Base-by-base conservation (phyloP, 2,329 filamentous ascomycete genomes). In the Calonectria honghensis region DNA sequence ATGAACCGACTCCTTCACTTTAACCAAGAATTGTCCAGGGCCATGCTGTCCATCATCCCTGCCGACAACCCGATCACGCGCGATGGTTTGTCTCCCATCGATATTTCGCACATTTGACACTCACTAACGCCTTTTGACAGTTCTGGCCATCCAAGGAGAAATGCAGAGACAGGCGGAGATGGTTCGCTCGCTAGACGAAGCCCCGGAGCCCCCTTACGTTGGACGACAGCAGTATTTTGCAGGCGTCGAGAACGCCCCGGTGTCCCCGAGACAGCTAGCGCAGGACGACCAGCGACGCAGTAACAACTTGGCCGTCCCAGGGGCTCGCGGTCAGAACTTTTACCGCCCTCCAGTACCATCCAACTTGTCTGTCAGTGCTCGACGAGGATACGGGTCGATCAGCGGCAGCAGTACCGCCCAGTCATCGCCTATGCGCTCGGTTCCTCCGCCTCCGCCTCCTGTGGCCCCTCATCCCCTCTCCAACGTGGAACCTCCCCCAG, bases 341-440 rank as follows among this genome's bases (percentile, higher is more conserved):
- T 94, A 96, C 83, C 92, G 95, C 35, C 93, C 95, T 45, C 92
- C 94, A 16, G 91, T 97, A 16, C 94, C 95, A 50, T 93, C 95
- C n/a, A 95, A 96, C 83, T 89, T 98, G 71, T 93, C 95, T 18
- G 91, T 93, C 72, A 94, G 93, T 77, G 93, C 95, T 20, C 89
- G 91, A 39, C 93, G 96, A 74, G 93, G 95, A 39, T 98, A 96
- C 85, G 96, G 96, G 65, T 98, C 96, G 29, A 96, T 98, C 82
- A 93, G 95, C 59, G 93, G 94, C 66, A 91, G 89, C 50, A 93
- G 92, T 79, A 90, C 90, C 39, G 72, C 76, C 2, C 90, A 90
- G 45, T 94, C 94, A 18, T 95, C 95, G 11, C 95, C 96, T 70
- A 89, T 94, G 78, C 93, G 94, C 75, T 91, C 93, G 52, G 92